phyloP scores from a whole-genome alignment of 2,329 filamentous ascomycete species.

The Amphichorda felina region DNA sequence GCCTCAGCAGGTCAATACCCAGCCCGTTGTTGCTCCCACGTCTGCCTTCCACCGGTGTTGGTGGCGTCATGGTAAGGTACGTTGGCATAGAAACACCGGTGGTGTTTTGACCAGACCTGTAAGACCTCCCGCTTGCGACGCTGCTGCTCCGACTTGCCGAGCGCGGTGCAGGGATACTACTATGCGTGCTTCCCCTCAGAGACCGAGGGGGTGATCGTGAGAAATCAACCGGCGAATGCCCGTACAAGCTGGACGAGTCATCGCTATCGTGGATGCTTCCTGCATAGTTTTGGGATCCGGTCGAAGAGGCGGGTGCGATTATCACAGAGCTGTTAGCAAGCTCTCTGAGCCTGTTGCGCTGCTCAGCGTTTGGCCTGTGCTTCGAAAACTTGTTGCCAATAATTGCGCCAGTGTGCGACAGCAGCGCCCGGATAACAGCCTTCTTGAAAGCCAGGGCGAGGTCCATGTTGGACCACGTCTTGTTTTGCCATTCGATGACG shows the following conservation, averaged over 20 bases:
- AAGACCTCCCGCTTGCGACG: conserved; percentile 32
- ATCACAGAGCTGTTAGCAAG: conserved; percentile 69
- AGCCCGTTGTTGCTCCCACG: conserved; percentile 8
- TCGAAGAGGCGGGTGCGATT: conserved; percentile 31
- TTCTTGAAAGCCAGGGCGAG: conserved; percentile 87
- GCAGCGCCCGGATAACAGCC: conserved; percentile 84
- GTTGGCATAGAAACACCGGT: conserved; percentile 18
- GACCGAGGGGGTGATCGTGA: conserved; percentile 47
- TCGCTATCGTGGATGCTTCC: conserved; percentile 23
- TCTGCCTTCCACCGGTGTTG: conserved; percentile 23
- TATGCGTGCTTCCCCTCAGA: conserved; percentile 33
- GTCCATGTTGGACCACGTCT: conserved; percentile 97
- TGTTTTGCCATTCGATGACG: conserved; percentile 91
- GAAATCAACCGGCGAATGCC: conserved; percentile 41
- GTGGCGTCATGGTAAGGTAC: conserved; percentile 35
- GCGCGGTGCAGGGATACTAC: conserved; percentile 30
- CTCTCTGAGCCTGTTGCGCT: conserved; percentile 70
- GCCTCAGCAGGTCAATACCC: conserved; percentile 17
- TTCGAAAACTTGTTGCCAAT: conserved; percentile 95
- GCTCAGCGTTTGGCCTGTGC: conserved; percentile 69
- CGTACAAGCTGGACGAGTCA: conserved; percentile 43
- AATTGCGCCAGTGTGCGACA: conserved; percentile 91
- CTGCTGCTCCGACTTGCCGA: conserved; percentile 42
- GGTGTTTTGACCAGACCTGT: conserved; percentile 10
- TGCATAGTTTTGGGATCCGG: conserved; percentile 21